phyloP scores from a whole-genome alignment of 345 rosid species.

The Pistacia vera region DNA sequence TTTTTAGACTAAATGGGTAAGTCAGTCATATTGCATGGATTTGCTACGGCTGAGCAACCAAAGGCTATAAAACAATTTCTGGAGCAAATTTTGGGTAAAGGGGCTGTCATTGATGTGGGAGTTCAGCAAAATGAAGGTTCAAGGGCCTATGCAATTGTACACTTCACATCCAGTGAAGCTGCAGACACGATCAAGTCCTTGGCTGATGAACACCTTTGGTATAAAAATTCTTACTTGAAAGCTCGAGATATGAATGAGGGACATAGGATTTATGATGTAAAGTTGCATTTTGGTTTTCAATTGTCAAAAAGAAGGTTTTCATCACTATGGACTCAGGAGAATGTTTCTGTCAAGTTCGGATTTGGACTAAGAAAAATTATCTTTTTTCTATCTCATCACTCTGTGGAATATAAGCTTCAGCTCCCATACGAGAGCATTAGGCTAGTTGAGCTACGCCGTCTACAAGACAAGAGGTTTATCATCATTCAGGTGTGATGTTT shows the following conservation, averaged over 20 bases:
- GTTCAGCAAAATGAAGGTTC: constrained; percentile 10
- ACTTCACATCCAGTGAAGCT: constrained; percentile 19
- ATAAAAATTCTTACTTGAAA: constrained; percentile 23
- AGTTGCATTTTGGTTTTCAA: constrained; percentile 36
- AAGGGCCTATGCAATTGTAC: constrained; percentile 32
- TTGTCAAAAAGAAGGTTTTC: constrained; percentile 22
- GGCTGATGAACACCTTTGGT: constrained; percentile 20
- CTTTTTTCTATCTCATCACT: constrained; percentile 23
- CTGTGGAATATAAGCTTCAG: constrained; percentile 31
- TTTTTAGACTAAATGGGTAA: constrained; percentile 13
- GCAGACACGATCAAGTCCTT: constrained; percentile 5
- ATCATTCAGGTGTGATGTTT: constrained; percentile 35
- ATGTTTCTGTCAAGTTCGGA: constrained; percentile 32
- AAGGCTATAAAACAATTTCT: constrained; percentile 20
- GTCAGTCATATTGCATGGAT: constrained; percentile 26
- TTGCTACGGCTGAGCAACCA: constrained; percentile 8
- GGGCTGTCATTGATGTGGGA: constrained; percentile 16
- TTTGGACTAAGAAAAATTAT: constrained; percentile 17
- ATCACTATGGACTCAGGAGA: constrained; percentile 29
- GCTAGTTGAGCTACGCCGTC: constrained; percentile 29
- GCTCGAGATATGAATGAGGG: not conserved
- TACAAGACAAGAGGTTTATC: constrained; percentile 19
- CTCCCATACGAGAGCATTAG: constrained; percentile 38
- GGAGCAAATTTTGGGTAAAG: constrained; percentile 20
- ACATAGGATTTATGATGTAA: constrained; percentile 15